Evolutionary conservation across 345 rosid species (phyloP), one percentile per base, ranked within the genome.

Genomic region (Murraya paniculata): DNA sequence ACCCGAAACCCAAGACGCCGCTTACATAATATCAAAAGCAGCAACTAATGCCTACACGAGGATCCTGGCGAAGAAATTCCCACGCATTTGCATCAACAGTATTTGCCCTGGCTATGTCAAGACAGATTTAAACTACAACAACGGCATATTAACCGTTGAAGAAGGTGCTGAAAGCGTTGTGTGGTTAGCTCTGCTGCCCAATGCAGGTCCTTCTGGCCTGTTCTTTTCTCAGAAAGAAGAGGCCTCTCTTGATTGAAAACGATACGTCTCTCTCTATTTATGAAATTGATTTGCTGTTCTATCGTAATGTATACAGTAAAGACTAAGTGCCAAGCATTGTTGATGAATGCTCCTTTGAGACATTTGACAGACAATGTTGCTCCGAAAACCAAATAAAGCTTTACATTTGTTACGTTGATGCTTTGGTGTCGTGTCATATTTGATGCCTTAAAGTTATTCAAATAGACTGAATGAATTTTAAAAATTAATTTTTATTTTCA

Each of bases 101-200:
- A 85, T 85, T 9, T 90, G 90, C 71, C 91, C 90, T 35, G 91
- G 90, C 64, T 86, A 25, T 68, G 88, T 87, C 7, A 88, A 85
- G 25, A 88, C 88, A 0, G 88, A 90, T 25, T 41, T 83, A 8
- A 90, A 38, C 71, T 59, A 36, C 45, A 79, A 82, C 31, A 81
- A 79, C 7, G 93, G 89, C 53, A 38, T 45, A 4, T 68, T 77
- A 35, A 68, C 78, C 3, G 82, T 67, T 6, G 84, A 83, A 68
- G 83, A 90, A 83, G 91, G 91, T 14, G 89, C 88, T 16, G 79
- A 70, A 36, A 77, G 73, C 60, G 82, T 83, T 2, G 81, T 82
- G 24, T 84, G 71, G 71, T 79, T 90, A n/a, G 91, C 86, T 35
- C 75, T 88, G 58, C 21, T 81, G 36, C 85, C 91, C 14, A 57